Evolutionary conservation across 2,329 filamentous ascomycete species (phyloP), one percentile per base, ranked within the genome.

Genomic region (Aspergillus aculeatus): DNA sequence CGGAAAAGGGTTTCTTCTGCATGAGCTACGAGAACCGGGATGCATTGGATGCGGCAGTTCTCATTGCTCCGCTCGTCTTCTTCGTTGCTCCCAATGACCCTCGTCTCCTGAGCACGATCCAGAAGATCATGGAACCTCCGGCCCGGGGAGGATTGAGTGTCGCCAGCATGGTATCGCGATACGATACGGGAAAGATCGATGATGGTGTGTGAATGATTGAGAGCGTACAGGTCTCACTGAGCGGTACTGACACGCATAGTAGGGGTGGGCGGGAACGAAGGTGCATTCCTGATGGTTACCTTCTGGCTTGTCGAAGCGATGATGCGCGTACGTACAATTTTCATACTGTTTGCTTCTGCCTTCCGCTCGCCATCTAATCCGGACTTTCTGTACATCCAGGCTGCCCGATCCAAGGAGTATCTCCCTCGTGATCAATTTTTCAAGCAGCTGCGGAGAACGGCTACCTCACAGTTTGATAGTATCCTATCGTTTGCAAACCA

Each of bases 291-390:
- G 69, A 92, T 92, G 89, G 91, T 89, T 70, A 92, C 89, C 0
- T 92, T 92, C 72, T 92, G 90, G 90, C 84, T 92, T 0, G 88
- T 92, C 12, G 90, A 92, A 75, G 89, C 89, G 24, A 82, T 92
- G 76, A 90, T 89, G 31, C 82, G 89, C 32, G 89, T 89, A 64
- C 78, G 83, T 65, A 12, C 16, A 5, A 44, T 5, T 7, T 16
- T 77, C 81, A 51, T 44, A 16, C 19, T 47, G 2, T 21, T 23
- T 38, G 3, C 4, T 12, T 21, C 12, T 3, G 7, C 12, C 12
- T 3, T 14, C 31, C 16, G 53, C 1, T 5, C 19, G 12, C 4
- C 16, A 29, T 3, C 52, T 54, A 16, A 50, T 19, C 6, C 16
- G 6, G 26, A 3, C 26, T 6, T 14, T 19, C n/a, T 56, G 14